A percentile compares a stretch with the other conserved stretches of the same genome.
Conservation (phyloP, 1,284 basidiomycete genomes). For the Trichosporon sp. region DNA sequence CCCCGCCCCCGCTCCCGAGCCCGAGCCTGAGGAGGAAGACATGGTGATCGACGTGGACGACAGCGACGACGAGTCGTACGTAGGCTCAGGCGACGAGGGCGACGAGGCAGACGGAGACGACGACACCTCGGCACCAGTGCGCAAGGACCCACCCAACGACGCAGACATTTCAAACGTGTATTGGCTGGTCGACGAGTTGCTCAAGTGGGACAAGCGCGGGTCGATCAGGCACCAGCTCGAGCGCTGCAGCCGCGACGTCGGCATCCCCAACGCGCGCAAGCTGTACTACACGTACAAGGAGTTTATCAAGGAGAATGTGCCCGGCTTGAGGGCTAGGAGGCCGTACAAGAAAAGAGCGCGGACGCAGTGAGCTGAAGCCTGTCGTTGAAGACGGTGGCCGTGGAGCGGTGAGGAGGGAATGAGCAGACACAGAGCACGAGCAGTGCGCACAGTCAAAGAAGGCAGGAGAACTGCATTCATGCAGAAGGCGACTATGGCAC, state of each 20-base stretch:
- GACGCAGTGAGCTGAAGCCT: neutral
- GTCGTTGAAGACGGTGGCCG: too few species aligned
- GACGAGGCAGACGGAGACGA: too few species aligned
- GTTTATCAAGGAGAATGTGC: constrained; percentile 15
- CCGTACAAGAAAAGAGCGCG: neutral
- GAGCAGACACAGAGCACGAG: too few species aligned
- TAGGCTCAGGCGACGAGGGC: neutral
- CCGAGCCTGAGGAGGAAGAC: neutral
- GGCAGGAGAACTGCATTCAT: too few species aligned
- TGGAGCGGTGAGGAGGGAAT: too few species aligned
- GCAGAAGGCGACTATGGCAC: too few species aligned
- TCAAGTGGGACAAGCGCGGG: constrained; percentile 14
- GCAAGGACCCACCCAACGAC: neutral
- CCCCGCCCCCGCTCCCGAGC: neutral
- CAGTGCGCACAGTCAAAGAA: too few species aligned
- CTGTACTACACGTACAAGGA: constrained; percentile 19
- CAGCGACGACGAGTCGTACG: constrained; percentile 14
- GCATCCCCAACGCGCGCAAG: neutral
- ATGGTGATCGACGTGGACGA: neutral
- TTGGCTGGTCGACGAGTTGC: constrained; percentile 11
- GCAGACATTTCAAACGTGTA: neutral
- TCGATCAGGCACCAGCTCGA: constrained; percentile 5
- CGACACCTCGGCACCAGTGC: too few species aligned
- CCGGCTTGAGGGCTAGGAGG: constrained; percentile 1
- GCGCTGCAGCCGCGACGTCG: neutral